These are phyloP conservation scores for Cinnamomum micranthum DNA, from an alignment of 164 flowering plant genomes.

Conservation along the genomic window DNA sequence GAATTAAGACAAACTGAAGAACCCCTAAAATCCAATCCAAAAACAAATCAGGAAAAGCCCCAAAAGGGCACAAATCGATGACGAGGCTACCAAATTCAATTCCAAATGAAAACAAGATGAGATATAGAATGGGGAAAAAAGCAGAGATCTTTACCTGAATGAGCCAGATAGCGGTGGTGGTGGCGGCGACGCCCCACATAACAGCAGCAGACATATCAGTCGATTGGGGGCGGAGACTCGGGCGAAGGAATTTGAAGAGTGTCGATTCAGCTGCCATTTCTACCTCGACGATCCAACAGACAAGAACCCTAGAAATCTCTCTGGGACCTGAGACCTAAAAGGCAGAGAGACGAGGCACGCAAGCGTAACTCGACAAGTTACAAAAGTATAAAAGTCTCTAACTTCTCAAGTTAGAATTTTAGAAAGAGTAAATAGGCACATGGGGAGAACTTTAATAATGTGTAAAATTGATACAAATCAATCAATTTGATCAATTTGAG, in stretches of 20 bases:
- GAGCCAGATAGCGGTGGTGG: slow-evolving; percentile 56
- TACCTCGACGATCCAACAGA: background rate
- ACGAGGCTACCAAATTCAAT: background rate
- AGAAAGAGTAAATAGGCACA: background rate
- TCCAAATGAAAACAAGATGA: background rate
- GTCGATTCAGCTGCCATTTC: slow-evolving; percentile 31
- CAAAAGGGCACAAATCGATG: background rate
- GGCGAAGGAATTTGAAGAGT: slow-evolving; percentile 43
- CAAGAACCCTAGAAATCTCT: slow-evolving; percentile 1
- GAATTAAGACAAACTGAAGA: background rate
- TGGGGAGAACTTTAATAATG: too few relatives aligned
- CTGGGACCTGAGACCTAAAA: background rate
- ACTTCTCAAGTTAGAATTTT: background rate
- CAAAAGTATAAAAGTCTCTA: background rate
- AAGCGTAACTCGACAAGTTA: too few relatives aligned
- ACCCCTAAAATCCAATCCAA: background rate
- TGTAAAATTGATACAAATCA: too few relatives aligned
- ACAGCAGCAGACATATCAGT: slow-evolving; percentile 69
- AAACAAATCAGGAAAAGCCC: background rate
- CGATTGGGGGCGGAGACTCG: slow-evolving; percentile 48
- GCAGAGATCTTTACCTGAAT: slow-evolving; percentile 49
- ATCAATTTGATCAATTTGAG: too few relatives aligned
- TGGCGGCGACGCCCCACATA: slow-evolving; percentile 83
- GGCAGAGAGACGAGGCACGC: background rate
- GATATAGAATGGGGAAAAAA: background rate